phyloP scores from a whole-genome alignment of 441 rosid genomes.

The Flueggea neowawraea region DNA sequence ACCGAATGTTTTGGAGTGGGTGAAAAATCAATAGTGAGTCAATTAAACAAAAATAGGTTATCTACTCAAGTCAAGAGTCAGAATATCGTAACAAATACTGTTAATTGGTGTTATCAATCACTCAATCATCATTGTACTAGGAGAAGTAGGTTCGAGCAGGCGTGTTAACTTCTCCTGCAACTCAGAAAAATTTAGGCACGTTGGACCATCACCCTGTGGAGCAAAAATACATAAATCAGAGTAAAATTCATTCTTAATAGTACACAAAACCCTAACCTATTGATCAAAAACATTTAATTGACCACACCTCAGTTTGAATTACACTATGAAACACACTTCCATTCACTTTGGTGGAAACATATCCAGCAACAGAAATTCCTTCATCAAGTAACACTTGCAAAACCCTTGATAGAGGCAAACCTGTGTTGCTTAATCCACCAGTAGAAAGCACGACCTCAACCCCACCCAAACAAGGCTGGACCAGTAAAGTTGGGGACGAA shows the following conservation, averaged over 20 bases:
- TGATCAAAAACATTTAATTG: background rate
- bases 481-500: constrained; percentile 24
- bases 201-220: constrained; percentile 14
- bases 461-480: constrained; percentile 46
- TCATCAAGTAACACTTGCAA: constrained; percentile 38
- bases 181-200: constrained; percentile 17
- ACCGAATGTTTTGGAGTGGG: no score
- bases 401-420: constrained; percentile 48
- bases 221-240: no score
- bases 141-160: background rate
- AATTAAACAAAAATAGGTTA: constrained; percentile 1
- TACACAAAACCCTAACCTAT: constrained; percentile 5
- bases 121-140: background rate
- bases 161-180: constrained; percentile 28
- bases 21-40: background rate
- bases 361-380: constrained; percentile 42
- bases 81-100: background rate
- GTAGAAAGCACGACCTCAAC: constrained; percentile 45
- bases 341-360: constrained; percentile 47
- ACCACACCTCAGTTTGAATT: constrained; percentile 43
- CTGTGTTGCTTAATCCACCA: constrained; percentile 27
- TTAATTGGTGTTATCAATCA: no score
- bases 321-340: constrained; percentile 42
- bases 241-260: no score
- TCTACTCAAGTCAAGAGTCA: constrained; percentile 7